Percentiles rank a stretch among this genome's conserved stretches.
These are phyloP conservation scores for Nicotiana otophora DNA, from an alignment of 257 asterid species.

Conservation along the genomic window DNA sequence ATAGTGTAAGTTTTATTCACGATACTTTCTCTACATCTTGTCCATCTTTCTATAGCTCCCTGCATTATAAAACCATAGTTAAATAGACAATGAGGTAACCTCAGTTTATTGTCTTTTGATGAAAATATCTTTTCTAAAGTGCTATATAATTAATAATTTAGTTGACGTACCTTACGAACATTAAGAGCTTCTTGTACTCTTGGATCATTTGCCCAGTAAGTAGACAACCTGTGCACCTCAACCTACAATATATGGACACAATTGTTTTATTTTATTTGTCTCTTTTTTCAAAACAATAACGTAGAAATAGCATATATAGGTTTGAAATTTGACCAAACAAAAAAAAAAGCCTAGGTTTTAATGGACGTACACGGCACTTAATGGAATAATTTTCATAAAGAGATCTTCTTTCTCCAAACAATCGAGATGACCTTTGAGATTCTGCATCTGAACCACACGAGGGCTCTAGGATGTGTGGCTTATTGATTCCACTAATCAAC, in stretches of 20 bases:
- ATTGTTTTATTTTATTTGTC: too few species aligned
- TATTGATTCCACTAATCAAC: constrained; percentile 5
- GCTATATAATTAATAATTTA: neutral
- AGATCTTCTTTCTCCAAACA: neutral
- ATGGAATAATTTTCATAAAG: neutral
- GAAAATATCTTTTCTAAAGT: too few species aligned
- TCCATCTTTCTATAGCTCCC: constrained; percentile 24
- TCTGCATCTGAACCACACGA: constrained; percentile 15
- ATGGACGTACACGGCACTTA: constrained; percentile 19
- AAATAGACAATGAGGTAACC: too few species aligned
- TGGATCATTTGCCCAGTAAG: constrained; percentile 28
- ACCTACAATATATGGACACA: neutral
- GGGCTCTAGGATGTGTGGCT: constrained; percentile 13
- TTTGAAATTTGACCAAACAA: too few species aligned
- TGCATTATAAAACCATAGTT: neutral
- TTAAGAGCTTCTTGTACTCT: constrained; percentile 30
- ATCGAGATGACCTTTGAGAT: neutral
- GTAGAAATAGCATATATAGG: too few species aligned
- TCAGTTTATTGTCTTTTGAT: too few species aligned
- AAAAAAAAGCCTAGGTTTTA: neutral
- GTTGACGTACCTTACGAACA: constrained; percentile 23
- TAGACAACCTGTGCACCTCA: constrained; percentile 16
- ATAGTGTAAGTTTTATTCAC: neutral
- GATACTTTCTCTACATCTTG: constrained; percentile 12
- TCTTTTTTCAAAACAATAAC: too few species aligned